These are phyloP conservation scores for Colletotrichum melonis DNA, from an alignment of 2,329 filamentous ascomycete genomes.

Conservation along the genomic window DNA sequence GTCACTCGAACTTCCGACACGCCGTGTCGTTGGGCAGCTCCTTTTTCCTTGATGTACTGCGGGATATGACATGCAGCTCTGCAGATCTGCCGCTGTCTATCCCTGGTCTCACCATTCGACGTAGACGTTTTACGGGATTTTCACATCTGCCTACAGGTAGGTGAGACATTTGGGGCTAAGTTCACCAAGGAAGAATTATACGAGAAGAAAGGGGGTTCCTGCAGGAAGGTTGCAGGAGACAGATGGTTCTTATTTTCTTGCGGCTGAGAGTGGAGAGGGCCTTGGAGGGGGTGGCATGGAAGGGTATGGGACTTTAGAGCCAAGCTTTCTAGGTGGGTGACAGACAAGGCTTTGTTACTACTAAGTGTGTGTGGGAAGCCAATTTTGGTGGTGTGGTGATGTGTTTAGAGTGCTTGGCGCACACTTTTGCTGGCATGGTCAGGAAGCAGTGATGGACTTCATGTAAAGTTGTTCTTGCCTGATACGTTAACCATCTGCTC, in stretches of 20 bases:
- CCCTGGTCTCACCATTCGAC: not conserved
- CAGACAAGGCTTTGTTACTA: too few relatives aligned
- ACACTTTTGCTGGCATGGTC: too few relatives aligned
- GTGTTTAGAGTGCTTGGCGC: too few relatives aligned
- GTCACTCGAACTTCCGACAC: not conserved
- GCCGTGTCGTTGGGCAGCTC: not conserved
- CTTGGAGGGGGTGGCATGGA: not conserved
- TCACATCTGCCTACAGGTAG: not conserved
- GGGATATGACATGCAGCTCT: not conserved
- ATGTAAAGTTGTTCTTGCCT: too few relatives aligned
- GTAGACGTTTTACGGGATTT: not conserved
- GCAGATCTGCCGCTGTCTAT: not conserved
- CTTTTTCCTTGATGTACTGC: not conserved
- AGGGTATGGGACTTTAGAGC: too few relatives aligned
- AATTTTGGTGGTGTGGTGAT: too few relatives aligned
- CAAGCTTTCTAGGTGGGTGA: too few relatives aligned
- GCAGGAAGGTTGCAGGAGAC: not conserved
- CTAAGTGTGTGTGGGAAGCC: too few relatives aligned
- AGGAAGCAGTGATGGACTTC: too few relatives aligned
- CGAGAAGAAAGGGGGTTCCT: not conserved
- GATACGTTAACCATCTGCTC: too few relatives aligned
- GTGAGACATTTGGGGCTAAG: not conserved
- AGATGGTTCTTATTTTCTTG: not conserved
- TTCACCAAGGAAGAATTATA: not conserved
- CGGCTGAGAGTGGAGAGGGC: not conserved